phyloP scores from a whole-genome alignment of 2,329 filamentous ascomycete species.

The Raffaelea ambrosiae region DNA sequence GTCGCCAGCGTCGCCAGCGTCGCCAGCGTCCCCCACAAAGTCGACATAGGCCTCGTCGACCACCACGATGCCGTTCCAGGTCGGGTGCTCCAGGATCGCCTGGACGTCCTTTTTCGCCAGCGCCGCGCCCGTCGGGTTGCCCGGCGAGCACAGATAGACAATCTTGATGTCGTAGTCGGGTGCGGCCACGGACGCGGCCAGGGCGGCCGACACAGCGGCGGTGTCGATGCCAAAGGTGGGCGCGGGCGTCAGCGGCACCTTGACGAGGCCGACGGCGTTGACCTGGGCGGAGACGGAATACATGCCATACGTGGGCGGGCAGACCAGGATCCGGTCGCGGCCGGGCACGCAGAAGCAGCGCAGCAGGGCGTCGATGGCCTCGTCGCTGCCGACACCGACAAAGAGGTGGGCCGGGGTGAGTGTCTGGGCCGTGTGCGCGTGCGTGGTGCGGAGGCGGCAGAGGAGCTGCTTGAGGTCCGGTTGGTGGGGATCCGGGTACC shows the following conservation, averaged over 20 bases:
- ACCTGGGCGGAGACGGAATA: conserved; percentile 90
- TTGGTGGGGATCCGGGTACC: conserved; percentile 97
- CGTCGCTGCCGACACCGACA: conserved; percentile 91
- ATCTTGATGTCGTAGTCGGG: conserved; percentile 63
- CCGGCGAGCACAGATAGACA: conserved; percentile 86
- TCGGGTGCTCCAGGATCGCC: conserved; percentile 70
- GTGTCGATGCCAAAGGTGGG: conserved; percentile 69
- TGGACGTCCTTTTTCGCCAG: conserved; percentile 68
- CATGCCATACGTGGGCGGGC: conserved; percentile 98
- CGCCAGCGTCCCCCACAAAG: conserved; percentile 59
- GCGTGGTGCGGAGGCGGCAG: conserved; percentile 79
- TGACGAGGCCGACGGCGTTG: conserved; percentile 82
- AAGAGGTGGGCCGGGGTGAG: conserved; percentile 80
- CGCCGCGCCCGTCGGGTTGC: conserved; percentile 82
- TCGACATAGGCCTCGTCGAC: conserved; percentile 96
- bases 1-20: too few relatives aligned
- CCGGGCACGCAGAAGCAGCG: conserved; percentile 88
- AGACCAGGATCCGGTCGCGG: conserved; percentile 83
- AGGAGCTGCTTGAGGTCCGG: conserved; percentile 75
- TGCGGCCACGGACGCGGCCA: conserved; percentile 26
- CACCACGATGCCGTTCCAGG: conserved; percentile 91
- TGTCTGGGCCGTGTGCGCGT: conserved; percentile 64
- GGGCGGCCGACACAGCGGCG: conserved; percentile 53
- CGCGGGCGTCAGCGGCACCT: conserved; percentile 68
- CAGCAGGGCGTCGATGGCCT: conserved; percentile 90